phyloP scores from a whole-genome alignment of 148 eudicot species.

The Vaccinium vitisidaea region DNA sequence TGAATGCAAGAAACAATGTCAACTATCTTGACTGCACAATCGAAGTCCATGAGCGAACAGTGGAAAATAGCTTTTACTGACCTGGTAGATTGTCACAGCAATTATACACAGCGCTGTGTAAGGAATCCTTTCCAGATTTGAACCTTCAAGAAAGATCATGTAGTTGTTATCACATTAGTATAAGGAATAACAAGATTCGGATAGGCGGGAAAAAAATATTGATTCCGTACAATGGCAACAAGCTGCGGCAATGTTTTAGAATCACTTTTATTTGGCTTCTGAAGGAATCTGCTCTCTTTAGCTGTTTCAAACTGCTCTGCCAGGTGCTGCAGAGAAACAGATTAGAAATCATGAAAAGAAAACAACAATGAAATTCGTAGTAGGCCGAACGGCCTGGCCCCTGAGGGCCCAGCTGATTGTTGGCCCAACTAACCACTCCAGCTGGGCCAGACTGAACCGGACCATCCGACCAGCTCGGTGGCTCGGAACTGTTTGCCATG shows the following conservation, averaged over 20 bases:
- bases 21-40: neutral
- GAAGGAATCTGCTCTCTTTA: conserved; percentile 31
- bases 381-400: no score
- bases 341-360: conserved; percentile 12
- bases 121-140: conserved; percentile 26
- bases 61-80: conserved; percentile 31
- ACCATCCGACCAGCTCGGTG: no score
- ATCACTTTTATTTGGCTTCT: conserved; percentile 23
- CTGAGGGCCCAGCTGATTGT: no score
- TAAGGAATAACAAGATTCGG: neutral
- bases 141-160: conserved; percentile 44
- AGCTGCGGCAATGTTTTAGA: conserved; percentile 24
- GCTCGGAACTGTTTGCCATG: no score
- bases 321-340: conserved; percentile 34
- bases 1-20: conserved; percentile 9
- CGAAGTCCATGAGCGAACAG: neutral
- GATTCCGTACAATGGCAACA: conserved; percentile 34
- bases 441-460: no score
- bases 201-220: neutral
- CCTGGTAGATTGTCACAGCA: conserved; percentile 41
- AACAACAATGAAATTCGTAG: neutral
- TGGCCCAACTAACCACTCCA: no score
- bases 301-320: conserved; percentile 29
- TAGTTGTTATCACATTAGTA: neutral
- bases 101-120: conserved; percentile 22